Evolutionary conservation across 2,329 filamentous ascomycete genomes (phyloP).

Genomic region (Huntiella bhutanensis): DNA sequence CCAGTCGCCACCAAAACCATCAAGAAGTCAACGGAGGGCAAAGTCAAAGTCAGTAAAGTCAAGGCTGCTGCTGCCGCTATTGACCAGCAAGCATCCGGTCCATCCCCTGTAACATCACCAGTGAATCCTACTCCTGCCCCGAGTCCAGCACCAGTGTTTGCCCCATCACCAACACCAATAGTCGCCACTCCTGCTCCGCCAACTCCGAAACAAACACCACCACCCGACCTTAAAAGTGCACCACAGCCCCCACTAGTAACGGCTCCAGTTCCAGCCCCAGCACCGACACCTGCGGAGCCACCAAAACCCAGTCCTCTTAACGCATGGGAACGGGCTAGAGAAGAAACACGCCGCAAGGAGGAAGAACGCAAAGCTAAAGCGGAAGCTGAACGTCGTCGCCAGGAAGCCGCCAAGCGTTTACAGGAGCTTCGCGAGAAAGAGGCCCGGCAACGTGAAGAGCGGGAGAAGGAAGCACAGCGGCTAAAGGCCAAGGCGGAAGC

Average conservation of each 20-base stretch:
- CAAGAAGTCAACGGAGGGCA: neutral
- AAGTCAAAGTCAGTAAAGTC: constrained; percentile 3
- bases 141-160: neutral
- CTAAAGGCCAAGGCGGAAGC: constrained; percentile 11
- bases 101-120: too few species aligned
- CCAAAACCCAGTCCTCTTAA: constrained; percentile 5
- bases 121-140: neutral
- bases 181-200: neutral
- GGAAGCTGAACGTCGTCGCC: constrained; percentile 39
- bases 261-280: neutral
- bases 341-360: constrained; percentile 44
- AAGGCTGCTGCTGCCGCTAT: constrained; percentile 2
- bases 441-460: constrained; percentile 28
- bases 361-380: constrained; percentile 43
- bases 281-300: neutral
- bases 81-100: neutral
- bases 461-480: constrained; percentile 11
- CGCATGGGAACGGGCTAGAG: constrained; percentile 50
- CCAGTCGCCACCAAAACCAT: constrained; percentile 1
- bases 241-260: neutral
- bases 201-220: neutral
- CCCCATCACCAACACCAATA: neutral
- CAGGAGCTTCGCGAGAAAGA: constrained; percentile 39
- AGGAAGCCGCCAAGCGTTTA: constrained; percentile 33
- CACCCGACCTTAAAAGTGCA: too few species aligned